Evolutionary conservation across 2,329 filamentous ascomycete species (phyloP), one percentile per base, ranked within the genome.

Genomic region (Diaporthe sp.): DNA sequence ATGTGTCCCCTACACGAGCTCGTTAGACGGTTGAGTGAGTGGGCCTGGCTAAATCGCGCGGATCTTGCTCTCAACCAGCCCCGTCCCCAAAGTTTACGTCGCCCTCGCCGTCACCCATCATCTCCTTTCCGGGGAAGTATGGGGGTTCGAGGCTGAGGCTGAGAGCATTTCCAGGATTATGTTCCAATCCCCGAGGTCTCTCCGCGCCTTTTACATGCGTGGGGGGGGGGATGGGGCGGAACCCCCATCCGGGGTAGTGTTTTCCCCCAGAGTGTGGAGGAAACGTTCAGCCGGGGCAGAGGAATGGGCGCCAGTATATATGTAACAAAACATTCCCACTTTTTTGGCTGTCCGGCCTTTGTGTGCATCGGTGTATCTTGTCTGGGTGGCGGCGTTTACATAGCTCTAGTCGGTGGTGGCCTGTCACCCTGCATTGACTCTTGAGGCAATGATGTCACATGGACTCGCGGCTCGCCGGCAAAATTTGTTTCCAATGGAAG

Each of bases 251-350:
- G 58, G 58, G 58, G 58, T 61, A 42, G 58, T 61, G 58, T 61
- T 61, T 61, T 61, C 58, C 58, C 56, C 56, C 56, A 61, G n/a
- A n/a, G 35, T 39, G 56, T 61, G 58, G 58, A 61, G 58, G 37
- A 42, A 61, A 61, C 58, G 37, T 61, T 61, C 58, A 61, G 8
- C 58, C 58, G 58, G 58, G 58, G 58, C 15, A 61, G 58, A 44
- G 37, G 58, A 61, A 61, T 61, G 58, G 37, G n/a, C 25, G 58
- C n/a, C 25, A 30, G 37, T 27, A 61, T 61, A 61, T 42, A 61
- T 61, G 25, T 61, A 19, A 44, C 37, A 61, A 61, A 30, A 3
- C 35, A 61, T 27, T 61, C 17, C 58, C 58, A 61, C 58, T 61
- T 42, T 61, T 61, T 22, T 2, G 25, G 37, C 37, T 61, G 58